phyloP scores from a whole-genome alignment of 441 rosid genomes.

The Euphorbia schlechtendalii region DNA sequence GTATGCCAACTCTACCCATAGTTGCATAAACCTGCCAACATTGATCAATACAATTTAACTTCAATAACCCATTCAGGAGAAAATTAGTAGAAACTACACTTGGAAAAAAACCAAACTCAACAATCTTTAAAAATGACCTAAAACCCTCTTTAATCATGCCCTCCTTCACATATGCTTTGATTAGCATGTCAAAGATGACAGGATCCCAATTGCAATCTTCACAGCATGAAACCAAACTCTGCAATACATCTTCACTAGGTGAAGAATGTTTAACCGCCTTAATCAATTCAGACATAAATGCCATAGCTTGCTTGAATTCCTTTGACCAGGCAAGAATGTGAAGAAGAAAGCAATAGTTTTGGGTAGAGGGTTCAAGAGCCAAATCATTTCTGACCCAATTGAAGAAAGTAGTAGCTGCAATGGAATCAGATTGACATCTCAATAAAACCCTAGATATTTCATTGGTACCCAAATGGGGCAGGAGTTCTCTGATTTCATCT shows the following conservation, averaged over 20 bases:
- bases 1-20: constrained; percentile 58
- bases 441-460: constrained; percentile 75
- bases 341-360: constrained; percentile 49
- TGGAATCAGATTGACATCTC: constrained; percentile 71
- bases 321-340: constrained; percentile 65
- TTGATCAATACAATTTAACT: constrained; percentile 34
- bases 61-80: constrained; percentile 67
- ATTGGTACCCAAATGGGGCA: constrained; percentile 50
- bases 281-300: constrained; percentile 47
- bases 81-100: constrained; percentile 65
- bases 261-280: constrained; percentile 23
- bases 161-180: constrained; percentile 55
- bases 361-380: constrained; percentile 34
- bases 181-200: constrained; percentile 67
- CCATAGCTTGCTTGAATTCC: constrained; percentile 56
- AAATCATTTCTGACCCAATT: constrained; percentile 63
- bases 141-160: constrained; percentile 49
- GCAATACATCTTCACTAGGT: constrained; percentile 36
- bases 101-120: constrained; percentile 48
- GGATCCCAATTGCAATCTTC: constrained; percentile 81
- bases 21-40: constrained; percentile 71
- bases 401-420: constrained; percentile 60
- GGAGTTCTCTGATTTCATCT: constrained; percentile 32
- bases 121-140: constrained; percentile 33
- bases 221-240: constrained; percentile 42